Evolutionary conservation across 345 rosid species (phyloP), one percentile per base, ranked within the genome.

Genomic region (Melaleuca quinquenervia): DNA sequence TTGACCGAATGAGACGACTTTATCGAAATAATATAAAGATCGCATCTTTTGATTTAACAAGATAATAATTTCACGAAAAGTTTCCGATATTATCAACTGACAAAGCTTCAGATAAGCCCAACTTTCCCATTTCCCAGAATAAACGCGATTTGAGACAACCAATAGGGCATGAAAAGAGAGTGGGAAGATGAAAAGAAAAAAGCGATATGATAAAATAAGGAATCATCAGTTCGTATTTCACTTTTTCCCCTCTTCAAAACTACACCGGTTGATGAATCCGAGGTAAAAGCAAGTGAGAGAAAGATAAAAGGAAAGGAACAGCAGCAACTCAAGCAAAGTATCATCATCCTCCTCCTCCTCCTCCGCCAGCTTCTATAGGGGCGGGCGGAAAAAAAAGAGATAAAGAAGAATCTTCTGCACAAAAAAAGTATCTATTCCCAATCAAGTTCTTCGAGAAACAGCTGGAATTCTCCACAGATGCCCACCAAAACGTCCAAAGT

Each of bases 131-230:
- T 70, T 70, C 78, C 78, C 78, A 18, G 45, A 32, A 32, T 3
- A 70, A 70, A 70, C 78, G 78, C 78, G 26, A 60, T 55, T 60
- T 9, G 75, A n/a, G n/a, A 24, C 86, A 86, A 86, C 86, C 85
- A 91, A 90, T 85, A 49, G 85, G 85, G 55, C 78, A 32, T 9
- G 78, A 32, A 32, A 70, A 70, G 78, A 70, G 78, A 1, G 36
- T 27, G n/a, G 62, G 53, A 82, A 70, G 64, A 85, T 85, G 74
- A 84, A 88, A 86, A 75, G 50, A 82, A 86, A 84, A 29, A 84
- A 70, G 85, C 58, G 56, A 85, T 48, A 82, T 76, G 83, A 84
- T 87, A 89, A 90, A 91, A 84, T 86, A 85, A 51, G 85, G 89
- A 80, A 83, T 89, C 88, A 53, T 12, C 56, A 45, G 44, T 44